Conservation (phyloP, 495 filamentous ascomycete species). For the Annulohypoxylon moriforme region DNA sequence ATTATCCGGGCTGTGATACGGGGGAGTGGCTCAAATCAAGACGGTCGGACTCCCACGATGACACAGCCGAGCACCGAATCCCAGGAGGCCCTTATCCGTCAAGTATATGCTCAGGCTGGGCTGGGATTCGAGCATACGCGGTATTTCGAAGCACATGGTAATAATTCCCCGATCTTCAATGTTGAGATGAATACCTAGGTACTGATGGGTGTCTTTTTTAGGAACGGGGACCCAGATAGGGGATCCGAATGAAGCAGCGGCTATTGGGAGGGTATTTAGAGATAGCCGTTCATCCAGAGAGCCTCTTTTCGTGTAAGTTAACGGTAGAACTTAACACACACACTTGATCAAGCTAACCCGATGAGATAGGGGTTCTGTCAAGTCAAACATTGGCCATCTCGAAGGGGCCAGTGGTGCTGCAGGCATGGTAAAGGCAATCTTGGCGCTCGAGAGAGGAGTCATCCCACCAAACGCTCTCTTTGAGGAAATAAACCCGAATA, state of each 20-base stretch:
- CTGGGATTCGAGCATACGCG: slow-evolving; percentile 46
- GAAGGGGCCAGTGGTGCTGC: slow-evolving; percentile 64
- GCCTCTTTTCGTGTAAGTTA: slow-evolving; percentile 54
- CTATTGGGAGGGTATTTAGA: slow-evolving; percentile 56
- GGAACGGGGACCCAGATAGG: slow-evolving; percentile 66
- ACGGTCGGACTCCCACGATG: slow-evolving; percentile 63
- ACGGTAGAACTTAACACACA: background rate
- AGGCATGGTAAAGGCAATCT: slow-evolving; percentile 62
- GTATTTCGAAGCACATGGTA: slow-evolving; percentile 60
- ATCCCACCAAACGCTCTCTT: slow-evolving; percentile 58
- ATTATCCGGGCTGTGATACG: slow-evolving; percentile 70
- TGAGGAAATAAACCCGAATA: slow-evolving; percentile 59
- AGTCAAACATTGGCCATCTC: slow-evolving; percentile 65
- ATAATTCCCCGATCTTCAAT: background rate
- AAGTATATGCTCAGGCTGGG: slow-evolving; percentile 50
- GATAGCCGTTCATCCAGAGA: slow-evolving; percentile 29
- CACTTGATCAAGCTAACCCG: background rate
- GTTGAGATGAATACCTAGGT: background rate
- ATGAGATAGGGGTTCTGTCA: slow-evolving; percentile 58
- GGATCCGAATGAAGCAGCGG: slow-evolving; percentile 65
- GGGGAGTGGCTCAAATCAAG: slow-evolving; percentile 61
- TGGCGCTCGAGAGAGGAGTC: slow-evolving; percentile 62
- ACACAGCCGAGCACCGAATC: slow-evolving; percentile 60
- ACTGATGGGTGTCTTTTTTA: background rate
- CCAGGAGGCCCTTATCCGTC: slow-evolving; percentile 62